These are phyloP conservation scores for Backusella tuberculispora DNA, from an alignment of 192 early-diverging fungal species.

Conservation along the genomic window DNA sequence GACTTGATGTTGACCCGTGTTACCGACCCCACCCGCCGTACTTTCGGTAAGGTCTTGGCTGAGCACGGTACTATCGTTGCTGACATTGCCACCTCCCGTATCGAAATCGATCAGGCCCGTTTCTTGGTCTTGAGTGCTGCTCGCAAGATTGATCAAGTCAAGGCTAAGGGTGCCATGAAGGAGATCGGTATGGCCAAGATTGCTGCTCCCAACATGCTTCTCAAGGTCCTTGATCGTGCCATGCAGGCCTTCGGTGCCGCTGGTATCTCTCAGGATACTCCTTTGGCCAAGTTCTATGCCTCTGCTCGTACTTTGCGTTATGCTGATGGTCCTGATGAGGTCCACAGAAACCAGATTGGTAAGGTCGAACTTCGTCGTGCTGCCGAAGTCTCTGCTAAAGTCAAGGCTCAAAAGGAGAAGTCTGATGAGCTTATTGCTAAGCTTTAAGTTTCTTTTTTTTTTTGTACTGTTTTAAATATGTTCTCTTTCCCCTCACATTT, in stretches of 20 bases:
- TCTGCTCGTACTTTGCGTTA: slow-evolving; percentile 81
- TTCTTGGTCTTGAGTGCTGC: slow-evolving; percentile 94
- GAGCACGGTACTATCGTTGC: slow-evolving; percentile 84
- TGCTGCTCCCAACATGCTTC: slow-evolving; percentile 78
- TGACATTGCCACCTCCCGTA: slow-evolving; percentile 84
- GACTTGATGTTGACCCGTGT: slow-evolving; percentile 84
- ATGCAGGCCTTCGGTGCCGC: slow-evolving; percentile 94
- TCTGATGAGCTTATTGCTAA: not conserved
- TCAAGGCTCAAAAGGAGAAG: slow-evolving; percentile 29
- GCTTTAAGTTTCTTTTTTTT: not conserved
- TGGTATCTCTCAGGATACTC: slow-evolving; percentile 87
- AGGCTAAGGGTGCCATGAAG: slow-evolving; percentile 87
- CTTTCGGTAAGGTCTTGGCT: slow-evolving; percentile 86
- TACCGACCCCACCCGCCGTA: slow-evolving; percentile 74
- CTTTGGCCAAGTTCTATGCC: slow-evolving; percentile 84
- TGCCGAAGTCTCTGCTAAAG: slow-evolving; percentile 42
- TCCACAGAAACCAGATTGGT: slow-evolving; percentile 75
- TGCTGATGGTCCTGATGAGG: slow-evolving; percentile 76
- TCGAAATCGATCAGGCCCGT: slow-evolving; percentile 90
- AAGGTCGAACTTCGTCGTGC: slow-evolving; percentile 70
- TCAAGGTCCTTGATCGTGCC: slow-evolving; percentile 83
- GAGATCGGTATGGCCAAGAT: slow-evolving; percentile 97
- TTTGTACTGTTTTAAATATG: not conserved
- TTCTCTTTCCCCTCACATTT: not conserved
- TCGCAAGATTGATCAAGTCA: slow-evolving; percentile 84